Percentiles rank a stretch among this genome's conserved stretches.
phyloP scores from a whole-genome alignment of 495 filamentous ascomycete genomes.

The Chaetomium cochliodes region DNA sequence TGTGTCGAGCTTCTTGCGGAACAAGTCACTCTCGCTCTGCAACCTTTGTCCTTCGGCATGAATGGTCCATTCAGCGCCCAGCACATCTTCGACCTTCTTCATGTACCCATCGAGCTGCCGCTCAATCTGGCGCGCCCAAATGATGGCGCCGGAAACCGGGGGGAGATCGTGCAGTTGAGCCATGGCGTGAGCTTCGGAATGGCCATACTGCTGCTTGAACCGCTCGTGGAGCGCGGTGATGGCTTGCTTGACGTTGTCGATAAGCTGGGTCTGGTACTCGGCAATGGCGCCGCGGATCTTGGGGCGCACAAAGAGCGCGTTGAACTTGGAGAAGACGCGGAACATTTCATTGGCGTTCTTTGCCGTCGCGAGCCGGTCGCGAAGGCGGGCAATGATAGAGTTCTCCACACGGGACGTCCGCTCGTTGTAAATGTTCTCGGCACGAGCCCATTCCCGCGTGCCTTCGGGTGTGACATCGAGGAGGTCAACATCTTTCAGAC shows the following conservation, averaged over 20 bases:
- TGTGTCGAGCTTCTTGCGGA: conserved; percentile 94
- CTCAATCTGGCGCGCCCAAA: conserved; percentile 97
- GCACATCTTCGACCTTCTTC: conserved; percentile 94
- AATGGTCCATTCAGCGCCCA: conserved; percentile 88
- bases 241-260: conserved; percentile 94
- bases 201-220: conserved; percentile 97
- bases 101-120: conserved; percentile 91
- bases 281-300: conserved; percentile 97
- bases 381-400: conserved; percentile 91
- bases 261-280: conserved; percentile 95
- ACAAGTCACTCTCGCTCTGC: conserved; percentile 80
- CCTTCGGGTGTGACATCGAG: conserved; percentile 88
- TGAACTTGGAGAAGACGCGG: conserved; percentile 98
- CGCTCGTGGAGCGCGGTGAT: conserved; percentile 90
- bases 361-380: conserved; percentile 90
- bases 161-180: conserved; percentile 92
- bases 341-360: conserved; percentile 99
- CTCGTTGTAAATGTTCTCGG: conserved; percentile 94
- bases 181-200: conserved; percentile 97
- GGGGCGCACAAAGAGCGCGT: conserved; percentile 93
- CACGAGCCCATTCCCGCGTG: conserved; percentile 84
- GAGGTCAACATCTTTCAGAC: conserved; percentile 89
- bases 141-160: conserved; percentile 92
- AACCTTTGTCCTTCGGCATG: conserved; percentile 95
- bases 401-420: conserved; percentile 95